Evolutionary conservation across 73 alveolate species (phyloP), one percentile per base, ranked within the genome.

Genomic region (Blepharisma stoltei): DNA sequence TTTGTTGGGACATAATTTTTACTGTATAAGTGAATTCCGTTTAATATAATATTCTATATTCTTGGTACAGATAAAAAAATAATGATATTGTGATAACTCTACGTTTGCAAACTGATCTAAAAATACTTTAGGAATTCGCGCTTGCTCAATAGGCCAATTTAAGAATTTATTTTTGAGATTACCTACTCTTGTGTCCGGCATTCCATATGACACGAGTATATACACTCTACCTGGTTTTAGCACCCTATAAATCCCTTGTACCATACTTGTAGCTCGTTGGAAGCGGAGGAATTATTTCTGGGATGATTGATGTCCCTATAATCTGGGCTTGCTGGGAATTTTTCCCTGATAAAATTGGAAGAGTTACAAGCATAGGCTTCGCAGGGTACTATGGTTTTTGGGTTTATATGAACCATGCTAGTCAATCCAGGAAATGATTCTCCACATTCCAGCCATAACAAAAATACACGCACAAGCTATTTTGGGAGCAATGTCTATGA

Each of bases 181-280:
- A 1, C 73, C 73, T 14, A 60, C 2, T 14, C 79, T 23, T 44
- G 79, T 53, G 4, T 69, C 67, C 11, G 79, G 79, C 55, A 46
- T 38, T 25, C 67, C 79, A 46, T 69, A 46, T 9, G 54, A 14
- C 11, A 69, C 65, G 0, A 23, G 45, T 43, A 83, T 66, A 77
- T 47, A 83, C 46, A 20, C 48, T 21, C 90, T 88, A 44, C 66
- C 86, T 54, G 66, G 82, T 18, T 23, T 55, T 48, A 83, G 44
- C 45, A 83, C 90, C 32, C 90, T 3, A 66, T 77, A 66, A 83
- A 83, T 47, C 60, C 75, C 92, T 67, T 83, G 80, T 80, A 88
- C 75, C 92, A 89, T 91, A 27, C 52, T 69, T 6, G 91, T 94
- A 6, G 89, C 90, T 50, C 84, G 83, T 37, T 67, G 77, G 54